Percentiles rank a stretch among this genome's conserved stretches.
Conservation (phyloP, 176 grass and related monocot species). For the Oryza rufipogon region DNA sequence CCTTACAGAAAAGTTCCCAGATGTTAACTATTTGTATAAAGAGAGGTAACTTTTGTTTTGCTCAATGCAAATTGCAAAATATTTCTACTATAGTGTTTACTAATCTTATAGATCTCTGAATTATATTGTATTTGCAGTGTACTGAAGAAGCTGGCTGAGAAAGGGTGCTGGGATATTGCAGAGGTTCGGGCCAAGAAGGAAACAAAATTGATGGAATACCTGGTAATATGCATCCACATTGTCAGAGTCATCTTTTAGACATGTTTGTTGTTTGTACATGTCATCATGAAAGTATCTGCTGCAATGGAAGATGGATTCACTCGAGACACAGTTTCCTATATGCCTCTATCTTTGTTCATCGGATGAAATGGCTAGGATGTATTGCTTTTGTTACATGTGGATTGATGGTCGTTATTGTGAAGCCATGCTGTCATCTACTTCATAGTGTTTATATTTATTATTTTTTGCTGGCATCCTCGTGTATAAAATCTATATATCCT, state of each 20-base stretch:
- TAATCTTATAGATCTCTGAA: conserved; percentile 28
- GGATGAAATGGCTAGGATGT: no score
- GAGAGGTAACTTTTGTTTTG: conserved; percentile 66
- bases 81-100: conserved; percentile 2
- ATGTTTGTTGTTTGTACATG: conserved; percentile 6
- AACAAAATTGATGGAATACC: conserved; percentile 76
- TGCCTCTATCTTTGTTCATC: no score
- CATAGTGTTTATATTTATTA: no score
- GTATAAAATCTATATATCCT: no score
- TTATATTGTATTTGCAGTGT: conserved; percentile 51
- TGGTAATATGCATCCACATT: conserved; percentile 57
- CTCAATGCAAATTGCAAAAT: conserved; percentile 20
- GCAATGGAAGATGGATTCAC: conserved; percentile 11
- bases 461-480: neutral
- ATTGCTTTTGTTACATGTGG: no score
- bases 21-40: conserved; percentile 83
- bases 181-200: conserved; percentile 81
- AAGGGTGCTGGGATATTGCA: conserved; percentile 96
- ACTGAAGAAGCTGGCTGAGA: conserved; percentile 92
- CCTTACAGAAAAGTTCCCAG: conserved; percentile 77
- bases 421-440: no score
- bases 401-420: no score
- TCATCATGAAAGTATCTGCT: conserved; percentile 1
- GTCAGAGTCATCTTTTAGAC: conserved; percentile 1
- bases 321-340: conserved; percentile 28